Evolutionary conservation across 208 protist genomes (phyloP), one percentile per base, ranked within the genome.

Genomic region (Endotrypanum monterogeii): DNA sequence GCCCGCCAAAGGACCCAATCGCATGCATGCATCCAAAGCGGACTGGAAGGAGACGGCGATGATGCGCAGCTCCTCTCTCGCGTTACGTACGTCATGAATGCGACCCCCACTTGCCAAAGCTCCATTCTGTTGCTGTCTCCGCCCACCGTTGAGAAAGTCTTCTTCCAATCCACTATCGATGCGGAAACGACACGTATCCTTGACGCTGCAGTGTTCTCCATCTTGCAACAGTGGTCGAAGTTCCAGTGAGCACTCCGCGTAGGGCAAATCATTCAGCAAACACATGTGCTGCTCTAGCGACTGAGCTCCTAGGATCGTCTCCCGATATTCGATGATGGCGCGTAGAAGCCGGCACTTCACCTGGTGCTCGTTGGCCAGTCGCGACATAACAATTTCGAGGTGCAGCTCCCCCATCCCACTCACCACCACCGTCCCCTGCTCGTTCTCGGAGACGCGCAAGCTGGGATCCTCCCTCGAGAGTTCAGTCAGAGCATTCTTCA

Each of bases 341-440:
- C 89, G 89, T n/a, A 96, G 86, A n/a, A 97, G 83, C 2, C 89
- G 84, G 72, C 89, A 94, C 51, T 96, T 83, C 25, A 97, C 86
- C 41, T 92, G 80, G 80, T 98, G 98, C 80, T 99, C 96, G 65
- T 98, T 80, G 14, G 91, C 82, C 16, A 99, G 93, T 35, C 97
- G 80, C n/a, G 98, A 98, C 66, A 98, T 75, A 46, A 98, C 88
- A 58, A 99, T 98, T 65, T 99, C 91, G 1, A 99, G 84, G 78
- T 99, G 98, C 16, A 99, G 78, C 84, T 98, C 98, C 41, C 98
- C 98, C 98, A 99, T 99, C 55, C 98, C 98, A 63, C 88, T 89
- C 56, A 99, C 88, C 57, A 99, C 97, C 50, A 93, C 89, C 72
- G 98, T 82, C n/a, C 92, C 92, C 69, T 88, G 88, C 54, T 98